phyloP scores from a whole-genome alignment of 495 filamentous ascomycete species.

The Glarea lozoyensis region DNA sequence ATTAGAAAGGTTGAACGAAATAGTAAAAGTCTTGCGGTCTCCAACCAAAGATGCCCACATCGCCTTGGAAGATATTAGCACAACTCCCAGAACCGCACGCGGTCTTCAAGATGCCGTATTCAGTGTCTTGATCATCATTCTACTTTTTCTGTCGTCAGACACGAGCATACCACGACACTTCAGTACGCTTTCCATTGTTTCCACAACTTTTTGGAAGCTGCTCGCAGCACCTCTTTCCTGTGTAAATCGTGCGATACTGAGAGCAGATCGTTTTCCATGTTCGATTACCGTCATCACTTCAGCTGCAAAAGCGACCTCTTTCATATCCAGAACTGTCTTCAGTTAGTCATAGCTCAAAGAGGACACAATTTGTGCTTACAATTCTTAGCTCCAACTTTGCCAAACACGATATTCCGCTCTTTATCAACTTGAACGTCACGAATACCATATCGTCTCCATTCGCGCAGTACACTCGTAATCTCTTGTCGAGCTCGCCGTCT shows the following conservation, averaged over 20 bases:
- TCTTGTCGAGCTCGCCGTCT: conserved; percentile 65
- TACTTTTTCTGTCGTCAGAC: conserved; percentile 54
- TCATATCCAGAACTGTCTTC: conserved; percentile 56
- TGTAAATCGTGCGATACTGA: conserved; percentile 75
- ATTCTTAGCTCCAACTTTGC: conserved; percentile 63
- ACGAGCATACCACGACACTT: conserved; percentile 52
- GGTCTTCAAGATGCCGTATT: conserved; percentile 7
- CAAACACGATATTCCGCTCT: conserved; percentile 62
- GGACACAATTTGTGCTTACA: conserved; percentile 48
- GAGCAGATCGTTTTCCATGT: conserved; percentile 54
- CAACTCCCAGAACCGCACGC: too few relatives aligned
- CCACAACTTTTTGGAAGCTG: conserved; percentile 76
- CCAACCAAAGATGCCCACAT: too few relatives aligned
- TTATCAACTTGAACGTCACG: conserved; percentile 67
- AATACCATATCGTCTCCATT: conserved; percentile 76
- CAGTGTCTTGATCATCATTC: conserved; percentile 59
- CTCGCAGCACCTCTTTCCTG: conserved; percentile 81
- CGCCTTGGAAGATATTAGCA: too few relatives aligned
- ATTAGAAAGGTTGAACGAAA: too few relatives aligned
- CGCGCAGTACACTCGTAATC: conserved; percentile 57
- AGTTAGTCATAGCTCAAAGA: conserved; percentile 4
- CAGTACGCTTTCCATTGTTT: conserved; percentile 56
- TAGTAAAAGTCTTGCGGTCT: too few relatives aligned
- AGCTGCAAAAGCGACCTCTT: conserved; percentile 67
- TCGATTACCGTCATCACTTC: conserved; percentile 82